Percentiles rank a stretch among this genome's conserved stretches.
These are phyloP conservation scores for Hymenoscyphus fraxineus DNA, from an alignment of 2,329 filamentous ascomycete species.

Conservation along the genomic window DNA sequence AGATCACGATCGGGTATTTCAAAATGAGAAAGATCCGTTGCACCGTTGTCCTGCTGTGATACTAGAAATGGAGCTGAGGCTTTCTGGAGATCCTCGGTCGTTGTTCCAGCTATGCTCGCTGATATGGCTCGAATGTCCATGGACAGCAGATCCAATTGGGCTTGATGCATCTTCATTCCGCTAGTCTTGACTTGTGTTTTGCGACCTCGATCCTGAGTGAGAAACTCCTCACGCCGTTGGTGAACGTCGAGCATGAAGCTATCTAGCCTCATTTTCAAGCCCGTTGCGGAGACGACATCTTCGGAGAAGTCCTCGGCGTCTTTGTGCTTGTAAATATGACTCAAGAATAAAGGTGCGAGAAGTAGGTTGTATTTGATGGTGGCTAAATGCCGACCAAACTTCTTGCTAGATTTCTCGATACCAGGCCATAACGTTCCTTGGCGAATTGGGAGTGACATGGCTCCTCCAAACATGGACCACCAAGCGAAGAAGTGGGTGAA, in stretches of 20 bases:
- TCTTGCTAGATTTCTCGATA: constrained; percentile 94
- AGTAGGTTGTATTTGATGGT: constrained; percentile 97
- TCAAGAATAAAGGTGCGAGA: constrained; percentile 87
- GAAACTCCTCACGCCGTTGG: constrained; percentile 88
- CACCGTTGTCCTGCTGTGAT: constrained; percentile 51
- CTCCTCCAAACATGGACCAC: constrained; percentile 95
- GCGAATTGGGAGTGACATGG: constrained; percentile 89
- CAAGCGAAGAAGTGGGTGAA: constrained; percentile 98
- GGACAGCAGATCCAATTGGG: constrained; percentile 85
- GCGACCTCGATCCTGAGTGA: constrained; percentile 71
- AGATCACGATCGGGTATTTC: constrained; percentile 93
- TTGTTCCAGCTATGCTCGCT: constrained; percentile 79
- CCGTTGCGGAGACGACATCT: constrained; percentile 80
- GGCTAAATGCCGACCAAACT: constrained; percentile 94
- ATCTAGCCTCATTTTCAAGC: constrained; percentile 92
- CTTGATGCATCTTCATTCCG: constrained; percentile 92
- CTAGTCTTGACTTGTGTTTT: constrained; percentile 78
- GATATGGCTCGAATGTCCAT: constrained; percentile 93
- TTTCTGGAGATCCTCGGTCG: constrained; percentile 68
- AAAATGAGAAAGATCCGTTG: constrained; percentile 78
- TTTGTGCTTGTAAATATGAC: constrained; percentile 98
- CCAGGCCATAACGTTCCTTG: constrained; percentile 90
- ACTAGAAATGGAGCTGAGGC: constrained; percentile 48
- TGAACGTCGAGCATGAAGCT: constrained; percentile 97
- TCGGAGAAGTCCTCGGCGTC: constrained; percentile 83